phyloP scores from a whole-genome alignment of 352 stramenopile species.

The Globisporangium middletonii region DNA sequence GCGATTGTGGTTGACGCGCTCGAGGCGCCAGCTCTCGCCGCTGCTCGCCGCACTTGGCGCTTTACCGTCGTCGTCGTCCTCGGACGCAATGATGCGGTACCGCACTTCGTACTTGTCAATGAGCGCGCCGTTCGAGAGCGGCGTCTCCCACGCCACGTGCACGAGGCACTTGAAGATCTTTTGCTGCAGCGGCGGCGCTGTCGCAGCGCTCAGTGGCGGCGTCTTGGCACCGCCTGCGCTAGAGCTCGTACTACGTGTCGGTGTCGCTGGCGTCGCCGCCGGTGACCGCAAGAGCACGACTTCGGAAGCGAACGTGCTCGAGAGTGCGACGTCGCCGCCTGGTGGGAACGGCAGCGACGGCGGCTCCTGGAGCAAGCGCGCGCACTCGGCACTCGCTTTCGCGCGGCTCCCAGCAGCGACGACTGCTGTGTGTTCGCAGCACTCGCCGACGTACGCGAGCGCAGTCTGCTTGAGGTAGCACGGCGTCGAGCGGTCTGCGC shows the following conservation, averaged over 20 bases:
- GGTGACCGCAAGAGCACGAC: conserved; percentile 27
- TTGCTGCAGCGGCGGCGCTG: conserved; percentile 24
- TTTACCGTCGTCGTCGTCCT: conserved; percentile 18
- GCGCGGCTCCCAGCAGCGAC: conserved; percentile 1
- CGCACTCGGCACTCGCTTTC: conserved; percentile 33
- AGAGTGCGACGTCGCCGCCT: conserved; percentile 20
- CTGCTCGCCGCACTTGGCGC: neutral
- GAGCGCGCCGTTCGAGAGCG: conserved; percentile 58
- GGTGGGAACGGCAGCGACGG: conserved; percentile 26
- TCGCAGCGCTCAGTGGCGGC: neutral
- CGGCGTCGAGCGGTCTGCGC: conserved; percentile 37
- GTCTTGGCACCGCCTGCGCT: neutral
- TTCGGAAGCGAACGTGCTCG: conserved; percentile 33
- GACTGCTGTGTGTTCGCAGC: conserved; percentile 24
- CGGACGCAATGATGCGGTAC: conserved; percentile 31
- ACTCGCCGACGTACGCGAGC: conserved; percentile 51
- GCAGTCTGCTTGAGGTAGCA: conserved; percentile 53
- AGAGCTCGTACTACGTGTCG: neutral
- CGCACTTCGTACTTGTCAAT: conserved; percentile 73
- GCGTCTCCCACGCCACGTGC: conserved; percentile 43
- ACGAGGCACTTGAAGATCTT: conserved; percentile 53
- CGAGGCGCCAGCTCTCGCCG: conserved; percentile 27
- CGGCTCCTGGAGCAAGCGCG: conserved; percentile 27
- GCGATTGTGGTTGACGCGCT: conserved; percentile 34
- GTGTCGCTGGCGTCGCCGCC: conserved; percentile 9